phyloP scores from a whole-genome alignment of 2,329 filamentous ascomycete genomes.

The Atkinsonella hypoxylon region DNA sequence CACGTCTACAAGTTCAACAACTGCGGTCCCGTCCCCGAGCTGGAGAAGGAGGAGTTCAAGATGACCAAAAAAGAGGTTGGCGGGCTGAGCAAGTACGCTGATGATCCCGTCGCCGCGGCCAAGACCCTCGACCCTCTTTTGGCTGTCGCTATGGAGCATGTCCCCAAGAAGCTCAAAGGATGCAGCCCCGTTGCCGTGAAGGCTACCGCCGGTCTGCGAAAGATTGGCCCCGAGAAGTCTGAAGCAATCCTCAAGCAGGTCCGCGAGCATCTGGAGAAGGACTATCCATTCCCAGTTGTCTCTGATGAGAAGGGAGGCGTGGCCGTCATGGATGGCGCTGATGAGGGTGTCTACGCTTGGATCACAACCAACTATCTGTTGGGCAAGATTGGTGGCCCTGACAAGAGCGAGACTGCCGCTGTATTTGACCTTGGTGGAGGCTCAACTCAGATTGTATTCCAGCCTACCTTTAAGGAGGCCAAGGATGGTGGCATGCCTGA shows the following conservation, averaged over 20 bases:
- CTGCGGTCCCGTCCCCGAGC: slow-evolving; percentile 86
- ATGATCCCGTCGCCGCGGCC: slow-evolving; percentile 78
- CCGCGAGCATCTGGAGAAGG: slow-evolving; percentile 67
- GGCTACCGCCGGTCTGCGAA: slow-evolving; percentile 84
- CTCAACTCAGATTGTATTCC: slow-evolving; percentile 96
- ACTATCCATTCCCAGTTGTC: slow-evolving; percentile 91
- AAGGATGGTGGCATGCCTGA: slow-evolving; percentile 70
- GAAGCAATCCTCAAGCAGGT: slow-evolving; percentile 79
- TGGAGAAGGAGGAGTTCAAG: slow-evolving; percentile 86
- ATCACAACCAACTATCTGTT: slow-evolving; percentile 98
- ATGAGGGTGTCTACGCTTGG: slow-evolving; percentile 98
- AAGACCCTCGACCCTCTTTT: slow-evolving; percentile 81
- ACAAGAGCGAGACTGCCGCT: slow-evolving; percentile 81
- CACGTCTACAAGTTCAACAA: slow-evolving; percentile 99
- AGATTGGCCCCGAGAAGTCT: slow-evolving; percentile 72
- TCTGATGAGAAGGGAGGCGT: slow-evolving; percentile 76
- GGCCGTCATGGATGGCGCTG: slow-evolving; percentile 92
- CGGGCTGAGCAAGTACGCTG: slow-evolving; percentile 75
- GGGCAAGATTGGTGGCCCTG: slow-evolving; percentile 89
- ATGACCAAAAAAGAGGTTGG: slow-evolving; percentile 82
- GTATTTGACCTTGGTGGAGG: slow-evolving; percentile 94
- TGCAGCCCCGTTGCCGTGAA: slow-evolving; percentile 97
- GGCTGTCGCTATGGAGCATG: slow-evolving; percentile 69
- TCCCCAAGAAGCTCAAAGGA: slow-evolving; percentile 80
- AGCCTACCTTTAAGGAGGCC: slow-evolving; percentile 77